Percentiles rank a stretch among this genome's conserved stretches.
Conservation (phyloP, 768 basidiomycete species). For the Mycena pura region DNA sequence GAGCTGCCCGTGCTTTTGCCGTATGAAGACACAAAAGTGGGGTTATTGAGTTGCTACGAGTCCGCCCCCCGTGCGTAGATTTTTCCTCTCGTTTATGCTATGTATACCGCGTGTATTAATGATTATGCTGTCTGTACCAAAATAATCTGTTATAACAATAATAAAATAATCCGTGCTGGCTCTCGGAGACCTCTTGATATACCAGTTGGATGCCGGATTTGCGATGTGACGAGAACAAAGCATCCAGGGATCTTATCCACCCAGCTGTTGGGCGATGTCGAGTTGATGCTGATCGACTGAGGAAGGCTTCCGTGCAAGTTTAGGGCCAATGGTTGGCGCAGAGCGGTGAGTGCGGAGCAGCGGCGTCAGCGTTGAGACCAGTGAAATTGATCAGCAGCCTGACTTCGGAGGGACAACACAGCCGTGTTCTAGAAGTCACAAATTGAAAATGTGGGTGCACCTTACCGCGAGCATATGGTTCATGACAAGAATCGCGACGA, state of each 20-base stretch:
- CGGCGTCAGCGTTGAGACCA: background rate
- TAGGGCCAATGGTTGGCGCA: background rate
- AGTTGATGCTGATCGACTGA: background rate
- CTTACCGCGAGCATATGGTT: background rate
- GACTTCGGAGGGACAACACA: constrained; percentile 9
- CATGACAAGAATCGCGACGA: constrained; percentile 11
- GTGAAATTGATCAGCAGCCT: constrained; percentile 6
- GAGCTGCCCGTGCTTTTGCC: constrained; percentile 19
- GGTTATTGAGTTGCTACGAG: constrained; percentile 20
- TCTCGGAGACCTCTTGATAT: constrained; percentile 2
- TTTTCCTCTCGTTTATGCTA: background rate
- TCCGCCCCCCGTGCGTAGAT: background rate
- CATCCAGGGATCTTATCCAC: constrained; percentile 3
- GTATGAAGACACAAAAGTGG: constrained; percentile 20
- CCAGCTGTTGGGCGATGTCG: constrained; percentile 1
- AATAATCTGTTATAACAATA: too few species aligned
- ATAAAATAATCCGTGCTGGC: too few species aligned
- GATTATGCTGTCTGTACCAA: constrained; percentile 5
- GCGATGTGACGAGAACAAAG: constrained; percentile 3
- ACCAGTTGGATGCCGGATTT: constrained; percentile 7
- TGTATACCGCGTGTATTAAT: constrained; percentile 1
- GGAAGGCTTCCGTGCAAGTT: constrained; percentile 14
- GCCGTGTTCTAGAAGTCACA: constrained; percentile 3
- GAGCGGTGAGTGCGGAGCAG: constrained; percentile 24
- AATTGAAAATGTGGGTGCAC: background rate